Evolutionary conservation across 164 flowering plant genomes (phyloP).

Genomic region (Vitis rotundifolia): DNA sequence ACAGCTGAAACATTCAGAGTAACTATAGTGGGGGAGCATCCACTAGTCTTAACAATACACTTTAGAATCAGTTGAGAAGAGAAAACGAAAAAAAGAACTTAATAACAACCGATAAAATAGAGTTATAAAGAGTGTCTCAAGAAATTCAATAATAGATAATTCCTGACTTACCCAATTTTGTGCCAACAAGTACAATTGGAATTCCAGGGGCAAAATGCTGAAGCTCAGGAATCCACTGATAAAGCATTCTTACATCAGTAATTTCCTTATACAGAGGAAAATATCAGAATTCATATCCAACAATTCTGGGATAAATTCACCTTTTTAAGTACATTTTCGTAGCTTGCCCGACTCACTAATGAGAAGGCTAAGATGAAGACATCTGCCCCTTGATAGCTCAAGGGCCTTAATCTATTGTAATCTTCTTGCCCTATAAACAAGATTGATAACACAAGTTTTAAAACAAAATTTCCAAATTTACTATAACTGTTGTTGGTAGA

Average conservation of each 20-base stretch:
- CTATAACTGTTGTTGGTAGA: neutral
- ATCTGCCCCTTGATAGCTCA: conserved; percentile 97
- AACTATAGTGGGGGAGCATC: no score
- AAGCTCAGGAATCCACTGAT: conserved; percentile 98
- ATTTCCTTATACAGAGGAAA: neutral
- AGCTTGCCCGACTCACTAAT: conserved; percentile 91
- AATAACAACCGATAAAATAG: neutral
- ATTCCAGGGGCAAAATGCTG: conserved; percentile 91
- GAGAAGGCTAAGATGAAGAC: conserved; percentile 94
- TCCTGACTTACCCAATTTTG: conserved; percentile 75
- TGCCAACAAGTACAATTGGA: conserved; percentile 88
- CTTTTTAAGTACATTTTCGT: conserved; percentile 91
- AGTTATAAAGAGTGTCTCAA: neutral
- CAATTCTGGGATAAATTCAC: conserved; percentile 29
- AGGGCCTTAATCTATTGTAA: conserved; percentile 92
- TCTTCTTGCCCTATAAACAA: conserved; percentile 82
- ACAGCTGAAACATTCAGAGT: no score
- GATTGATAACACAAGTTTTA: conserved; percentile 10
- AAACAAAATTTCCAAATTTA: conserved; percentile 9
- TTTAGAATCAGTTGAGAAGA: no score
- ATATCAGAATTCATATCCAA: neutral
- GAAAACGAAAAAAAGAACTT: neutral
- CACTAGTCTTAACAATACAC: no score
- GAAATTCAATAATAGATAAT: neutral
- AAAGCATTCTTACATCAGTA: conserved; percentile 22